A percentile compares a stretch with the other conserved stretches of the same genome.
These are phyloP conservation scores for Wallacemonas rigidus DNA, from an alignment of 208 protist genomes.

Conservation along the genomic window DNA sequence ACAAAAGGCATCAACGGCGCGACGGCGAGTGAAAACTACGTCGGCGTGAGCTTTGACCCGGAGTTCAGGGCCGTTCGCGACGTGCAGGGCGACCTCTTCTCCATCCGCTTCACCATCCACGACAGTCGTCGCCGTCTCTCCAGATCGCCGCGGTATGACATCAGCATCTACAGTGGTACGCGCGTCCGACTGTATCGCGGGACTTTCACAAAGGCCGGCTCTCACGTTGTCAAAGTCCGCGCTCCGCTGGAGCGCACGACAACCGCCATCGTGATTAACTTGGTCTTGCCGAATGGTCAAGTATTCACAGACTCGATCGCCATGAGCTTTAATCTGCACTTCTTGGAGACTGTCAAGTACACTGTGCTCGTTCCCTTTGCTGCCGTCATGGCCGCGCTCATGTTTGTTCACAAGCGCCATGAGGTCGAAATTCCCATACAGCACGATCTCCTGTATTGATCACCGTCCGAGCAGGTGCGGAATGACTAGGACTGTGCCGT, in stretches of 20 bases:
- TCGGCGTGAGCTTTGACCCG: conserved; percentile 73
- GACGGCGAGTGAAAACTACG: conserved; percentile 69
- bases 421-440: conserved; percentile 31
- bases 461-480: neutral
- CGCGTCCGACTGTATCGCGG: conserved; percentile 52
- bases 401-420: conserved; percentile 67
- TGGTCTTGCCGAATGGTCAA: conserved; percentile 75
- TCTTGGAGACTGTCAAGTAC: conserved; percentile 80
- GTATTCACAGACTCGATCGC: conserved; percentile 70
- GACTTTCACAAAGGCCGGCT: conserved; percentile 42
- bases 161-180: conserved; percentile 72
- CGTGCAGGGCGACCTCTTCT: conserved; percentile 72
- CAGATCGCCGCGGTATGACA: conserved; percentile 42
- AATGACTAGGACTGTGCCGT: neutral
- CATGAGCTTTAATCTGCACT: conserved; percentile 87
- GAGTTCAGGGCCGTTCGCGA: conserved; percentile 56
- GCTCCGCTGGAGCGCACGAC: conserved; percentile 69
- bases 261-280: conserved; percentile 53
- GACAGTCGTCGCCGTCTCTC: conserved; percentile 34
- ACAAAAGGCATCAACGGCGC: conserved; percentile 80
- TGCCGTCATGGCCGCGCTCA: conserved; percentile 47
- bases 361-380: conserved; percentile 80
- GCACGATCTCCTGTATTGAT: conserved; percentile 5
- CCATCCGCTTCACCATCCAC: conserved; percentile 66
- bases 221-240: conserved; percentile 53